Evolutionary conservation across 2,329 filamentous ascomycete genomes (phyloP).

Genomic region (Chaetomium sp.): DNA sequence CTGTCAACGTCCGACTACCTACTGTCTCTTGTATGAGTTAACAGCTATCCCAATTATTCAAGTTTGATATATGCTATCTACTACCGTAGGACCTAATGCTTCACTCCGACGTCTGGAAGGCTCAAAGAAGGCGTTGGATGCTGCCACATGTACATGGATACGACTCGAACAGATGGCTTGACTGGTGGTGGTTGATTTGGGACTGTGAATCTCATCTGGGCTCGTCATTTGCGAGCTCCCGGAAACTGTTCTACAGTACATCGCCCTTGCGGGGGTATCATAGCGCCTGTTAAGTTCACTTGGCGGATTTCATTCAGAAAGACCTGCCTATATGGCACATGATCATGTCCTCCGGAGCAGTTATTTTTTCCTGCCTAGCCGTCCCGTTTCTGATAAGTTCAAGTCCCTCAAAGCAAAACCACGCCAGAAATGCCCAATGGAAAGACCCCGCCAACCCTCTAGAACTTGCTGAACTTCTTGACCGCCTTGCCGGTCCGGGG

Average conservation of each 20-base stretch:
- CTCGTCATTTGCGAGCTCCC: slow-evolving; percentile 12
- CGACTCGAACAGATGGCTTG: slow-evolving; percentile 2
- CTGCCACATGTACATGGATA: neutral
- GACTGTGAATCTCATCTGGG: slow-evolving; percentile 7
- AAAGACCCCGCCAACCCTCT: slow-evolving; percentile 50
- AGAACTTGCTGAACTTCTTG: slow-evolving; percentile 99
- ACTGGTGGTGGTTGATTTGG: slow-evolving; percentile 22
- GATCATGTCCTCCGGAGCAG: slow-evolving; percentile 37
- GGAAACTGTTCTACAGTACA: slow-evolving; percentile 15
- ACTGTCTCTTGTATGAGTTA: too few species aligned
- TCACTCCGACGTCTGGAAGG: neutral
- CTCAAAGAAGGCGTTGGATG: neutral
- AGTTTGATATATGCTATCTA: neutral
- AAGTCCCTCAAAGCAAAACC: slow-evolving; percentile 42
- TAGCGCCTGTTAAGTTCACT: slow-evolving; percentile 33
- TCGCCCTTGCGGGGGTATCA: slow-evolving; percentile 25
- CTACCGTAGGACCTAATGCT: neutral
- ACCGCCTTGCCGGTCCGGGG: slow-evolving; percentile 95
- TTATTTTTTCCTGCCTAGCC: slow-evolving; percentile 38
- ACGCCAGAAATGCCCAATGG: slow-evolving; percentile 41
- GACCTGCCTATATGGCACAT: slow-evolving; percentile 41
- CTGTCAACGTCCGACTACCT: too few species aligned
- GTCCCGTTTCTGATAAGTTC: slow-evolving; percentile 40
- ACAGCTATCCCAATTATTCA: too few species aligned
- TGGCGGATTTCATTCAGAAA: slow-evolving; percentile 40